A percentile compares a stretch with the other conserved stretches of the same genome.
Evolutionary conservation across 495 filamentous ascomycete genomes (phyloP).

Genomic region (Penicillium steckii): DNA sequence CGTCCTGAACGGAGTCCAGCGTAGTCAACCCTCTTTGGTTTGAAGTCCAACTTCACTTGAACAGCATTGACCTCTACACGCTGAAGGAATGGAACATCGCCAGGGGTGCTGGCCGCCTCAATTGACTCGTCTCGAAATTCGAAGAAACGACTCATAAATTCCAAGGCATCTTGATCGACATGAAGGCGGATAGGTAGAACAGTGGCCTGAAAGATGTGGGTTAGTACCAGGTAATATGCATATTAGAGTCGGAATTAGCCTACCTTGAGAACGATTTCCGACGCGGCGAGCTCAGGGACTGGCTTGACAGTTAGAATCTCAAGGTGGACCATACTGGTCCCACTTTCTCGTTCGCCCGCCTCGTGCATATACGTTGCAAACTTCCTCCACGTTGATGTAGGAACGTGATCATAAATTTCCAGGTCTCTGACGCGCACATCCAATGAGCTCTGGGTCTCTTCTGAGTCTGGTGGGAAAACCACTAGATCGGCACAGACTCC

Average conservation of each 20-base stretch:
- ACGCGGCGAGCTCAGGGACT: slow-evolving; percentile 76
- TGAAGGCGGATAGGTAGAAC: slow-evolving; percentile 87
- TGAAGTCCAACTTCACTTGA: slow-evolving; percentile 88
- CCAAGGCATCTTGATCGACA: slow-evolving; percentile 96
- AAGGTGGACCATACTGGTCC: slow-evolving; percentile 84
- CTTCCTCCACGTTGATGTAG: slow-evolving; percentile 97
- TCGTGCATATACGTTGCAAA: slow-evolving; percentile 93
- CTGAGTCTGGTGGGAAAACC: slow-evolving; percentile 72
- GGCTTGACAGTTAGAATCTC: slow-evolving; percentile 87
- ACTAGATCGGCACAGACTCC: slow-evolving; percentile 83
- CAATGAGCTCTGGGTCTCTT: slow-evolving; percentile 81
- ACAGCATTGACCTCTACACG: slow-evolving; percentile 83
- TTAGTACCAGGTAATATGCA: background rate
- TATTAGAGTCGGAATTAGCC: slow-evolving; percentile 5
- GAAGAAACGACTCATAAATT: slow-evolving; percentile 96
- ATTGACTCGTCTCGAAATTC: slow-evolving; percentile 86
- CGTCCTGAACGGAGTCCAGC: slow-evolving; percentile 93
- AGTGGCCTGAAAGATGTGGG: slow-evolving; percentile 56
- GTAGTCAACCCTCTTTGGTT: slow-evolving; percentile 96
- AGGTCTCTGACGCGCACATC: slow-evolving; percentile 80
- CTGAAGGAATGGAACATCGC: slow-evolving; percentile 85
- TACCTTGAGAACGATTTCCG: slow-evolving; percentile 85
- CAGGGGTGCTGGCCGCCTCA: slow-evolving; percentile 48
- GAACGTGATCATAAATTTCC: slow-evolving; percentile 91
- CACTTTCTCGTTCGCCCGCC: slow-evolving; percentile 77